Conservation (phyloP, 768 basidiomycete species). For the Serendipita sp. region DNA sequence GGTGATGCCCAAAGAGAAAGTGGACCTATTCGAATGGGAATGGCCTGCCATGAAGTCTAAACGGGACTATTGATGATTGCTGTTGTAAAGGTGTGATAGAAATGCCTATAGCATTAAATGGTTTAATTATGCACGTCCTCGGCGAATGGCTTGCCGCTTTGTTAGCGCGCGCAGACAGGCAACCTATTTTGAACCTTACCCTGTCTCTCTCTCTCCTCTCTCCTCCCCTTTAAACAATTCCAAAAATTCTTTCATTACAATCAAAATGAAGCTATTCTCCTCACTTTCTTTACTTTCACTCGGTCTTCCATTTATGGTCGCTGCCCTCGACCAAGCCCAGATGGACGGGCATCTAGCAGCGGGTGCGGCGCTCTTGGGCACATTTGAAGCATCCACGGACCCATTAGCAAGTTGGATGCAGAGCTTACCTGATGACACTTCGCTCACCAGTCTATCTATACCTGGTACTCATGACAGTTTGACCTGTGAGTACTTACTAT, state of each 20-base stretch:
- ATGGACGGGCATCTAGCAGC: neutral
- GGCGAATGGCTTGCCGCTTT: too few relatives aligned
- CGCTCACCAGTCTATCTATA: neutral
- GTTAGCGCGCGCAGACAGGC: neutral
- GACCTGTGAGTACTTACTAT: neutral
- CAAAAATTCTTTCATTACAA: neutral
- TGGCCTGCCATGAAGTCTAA: too few relatives aligned
- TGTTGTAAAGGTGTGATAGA: too few relatives aligned
- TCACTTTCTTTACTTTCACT: slow-evolving; percentile 1
- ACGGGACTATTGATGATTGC: too few relatives aligned
- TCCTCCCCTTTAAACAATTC: neutral
- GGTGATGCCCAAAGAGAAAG: too few relatives aligned
- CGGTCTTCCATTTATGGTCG: neutral
- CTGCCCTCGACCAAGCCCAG: neutral
- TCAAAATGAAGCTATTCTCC: neutral
- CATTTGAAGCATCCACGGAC: neutral
- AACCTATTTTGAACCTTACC: neutral
- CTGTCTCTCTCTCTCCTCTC: neutral
- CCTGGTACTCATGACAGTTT: neutral
- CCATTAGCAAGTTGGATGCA: neutral
- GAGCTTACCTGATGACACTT: neutral
- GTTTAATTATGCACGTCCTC: too few relatives aligned
- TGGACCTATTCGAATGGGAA: too few relatives aligned
- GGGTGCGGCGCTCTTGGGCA: neutral
- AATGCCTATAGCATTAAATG: too few relatives aligned